phyloP scores from a whole-genome alignment of 345 rosid species.

The Populus deltoides region DNA sequence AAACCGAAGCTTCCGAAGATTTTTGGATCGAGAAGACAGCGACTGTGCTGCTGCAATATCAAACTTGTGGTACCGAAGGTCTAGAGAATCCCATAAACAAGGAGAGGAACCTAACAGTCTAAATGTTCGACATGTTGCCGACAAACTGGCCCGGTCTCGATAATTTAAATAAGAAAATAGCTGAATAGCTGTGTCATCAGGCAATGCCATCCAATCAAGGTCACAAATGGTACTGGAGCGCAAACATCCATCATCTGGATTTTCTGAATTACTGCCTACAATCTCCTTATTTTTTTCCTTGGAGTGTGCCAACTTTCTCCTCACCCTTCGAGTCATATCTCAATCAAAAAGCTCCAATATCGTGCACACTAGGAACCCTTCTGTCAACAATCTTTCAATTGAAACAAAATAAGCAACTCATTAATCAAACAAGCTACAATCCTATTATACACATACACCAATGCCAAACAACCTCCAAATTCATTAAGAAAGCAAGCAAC shows the following conservation, averaged over 20 bases:
- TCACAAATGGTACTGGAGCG: not conserved
- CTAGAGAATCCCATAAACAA: constrained; percentile 35
- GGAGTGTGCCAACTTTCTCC: constrained; percentile 24
- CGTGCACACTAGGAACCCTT: not conserved
- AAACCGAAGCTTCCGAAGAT: constrained; percentile 27
- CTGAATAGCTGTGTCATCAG: constrained; percentile 34
- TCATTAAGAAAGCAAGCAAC: not conserved
- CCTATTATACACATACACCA: constrained; percentile 6
- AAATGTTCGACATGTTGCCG: constrained; percentile 33
- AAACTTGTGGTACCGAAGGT: constrained; percentile 29
- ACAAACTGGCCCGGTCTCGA: constrained; percentile 37
- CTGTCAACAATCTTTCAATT: constrained; percentile 4
- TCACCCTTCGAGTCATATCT: constrained; percentile 28
- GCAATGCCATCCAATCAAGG: constrained; percentile 36
- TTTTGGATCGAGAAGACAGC: constrained; percentile 25
- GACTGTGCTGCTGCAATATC: constrained; percentile 11
- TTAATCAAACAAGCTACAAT: constrained; percentile 2
- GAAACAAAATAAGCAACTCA: not conserved
- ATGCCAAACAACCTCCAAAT: not conserved
- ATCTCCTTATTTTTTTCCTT: constrained; percentile 9
- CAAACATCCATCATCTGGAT: constrained; percentile 15
- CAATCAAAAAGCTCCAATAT: constrained; percentile 11
- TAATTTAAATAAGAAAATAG: constrained; percentile 28
- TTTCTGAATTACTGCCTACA: constrained; percentile 17
- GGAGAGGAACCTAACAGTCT: constrained; percentile 33